Base-by-base conservation (phyloP, 1,284 basidiomycete species). In the Pyrrhoderma noxium region DNA sequence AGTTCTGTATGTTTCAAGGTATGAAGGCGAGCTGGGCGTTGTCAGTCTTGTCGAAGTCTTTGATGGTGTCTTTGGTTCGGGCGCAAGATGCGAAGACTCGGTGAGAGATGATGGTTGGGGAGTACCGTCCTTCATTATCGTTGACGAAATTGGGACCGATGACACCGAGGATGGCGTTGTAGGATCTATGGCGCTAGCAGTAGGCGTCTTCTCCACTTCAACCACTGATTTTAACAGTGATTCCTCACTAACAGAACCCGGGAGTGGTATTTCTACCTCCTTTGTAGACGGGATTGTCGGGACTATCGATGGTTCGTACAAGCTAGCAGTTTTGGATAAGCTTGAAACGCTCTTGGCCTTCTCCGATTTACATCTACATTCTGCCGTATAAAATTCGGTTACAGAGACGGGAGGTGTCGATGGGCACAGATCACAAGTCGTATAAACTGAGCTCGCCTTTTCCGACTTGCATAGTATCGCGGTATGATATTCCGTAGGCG, bases 381-480 rank as follows among this genome's bases (percentile, higher is more conserved):
- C 58, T 45, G 67, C 67, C 18, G 66, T 65, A 27, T 63, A 56
- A 52, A 67, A 70, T 40, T 69, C 66, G 1, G 67, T 67, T 39
- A 67, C 65, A 1, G 67, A 67, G 21, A 64, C 62, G 22, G 52
- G 50, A 9, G 60, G 63, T 41, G 74, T 70, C 16, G 71, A 71
- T 40, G 69, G 62, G 53, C 74, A 77, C 7, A 73, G 42, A 46
- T 74, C 74, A 0, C 76, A 76, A 0, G 79, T 81, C 25, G 70
- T 63, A 51, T 73, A 80, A 31, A 31, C 27, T 8, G 38, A 40
- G 8, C 21, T 22, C 7, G 38, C 38, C 38, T 40, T 40, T 22
- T 16, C 21, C 14, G 38, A 40, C 38, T 16, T 75, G 58, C 76
- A 80, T n/a, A 74, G 59, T 37, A 73, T 74, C 2, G 71, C 75